These are phyloP conservation scores for Rutstroemia sp. DNA, from an alignment of 2,329 filamentous ascomycete genomes.

Conservation along the genomic window DNA sequence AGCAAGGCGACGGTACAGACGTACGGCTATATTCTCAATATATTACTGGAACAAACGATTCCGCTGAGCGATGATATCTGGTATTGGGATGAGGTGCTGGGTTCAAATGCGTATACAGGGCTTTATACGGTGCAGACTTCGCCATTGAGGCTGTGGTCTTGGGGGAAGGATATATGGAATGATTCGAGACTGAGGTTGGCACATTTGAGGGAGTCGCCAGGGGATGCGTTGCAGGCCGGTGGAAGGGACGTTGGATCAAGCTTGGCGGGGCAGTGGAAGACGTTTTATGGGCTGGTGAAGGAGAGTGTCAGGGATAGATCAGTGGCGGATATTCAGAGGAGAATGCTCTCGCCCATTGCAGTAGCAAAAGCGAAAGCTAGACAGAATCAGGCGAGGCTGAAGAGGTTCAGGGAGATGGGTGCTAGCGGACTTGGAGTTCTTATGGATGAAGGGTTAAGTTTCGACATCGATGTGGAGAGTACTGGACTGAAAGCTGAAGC, in stretches of 20 bases:
- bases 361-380: slow-evolving; percentile 67
- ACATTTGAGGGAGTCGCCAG: slow-evolving; percentile 24
- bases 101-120: slow-evolving; percentile 69
- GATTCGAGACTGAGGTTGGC: slow-evolving; percentile 35
- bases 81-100: slow-evolving; percentile 90
- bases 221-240: slow-evolving; percentile 18
- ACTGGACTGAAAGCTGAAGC: slow-evolving; percentile 38
- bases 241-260: slow-evolving; percentile 23
- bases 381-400: slow-evolving; percentile 64
- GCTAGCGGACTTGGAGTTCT: slow-evolving; percentile 82
- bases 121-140: slow-evolving; percentile 84
- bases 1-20: slow-evolving; percentile 90
- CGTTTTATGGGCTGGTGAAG: slow-evolving; percentile 76
- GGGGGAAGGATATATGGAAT: slow-evolving; percentile 61
- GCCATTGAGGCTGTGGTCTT: slow-evolving; percentile 66
- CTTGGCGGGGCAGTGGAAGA: slow-evolving; percentile 48
- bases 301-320: slow-evolving; percentile 68
- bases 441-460: slow-evolving; percentile 75
- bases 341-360: slow-evolving; percentile 72
- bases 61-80: slow-evolving; percentile 79
- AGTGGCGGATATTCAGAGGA: slow-evolving; percentile 61
- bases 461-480: slow-evolving; percentile 53
- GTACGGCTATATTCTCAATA: slow-evolving; percentile 72
- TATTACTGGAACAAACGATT: slow-evolving; percentile 74
- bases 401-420: slow-evolving; percentile 68